These are phyloP conservation scores for Cadophora gregata DNA, from an alignment of 2,329 filamentous ascomycete species.

Conservation along the genomic window DNA sequence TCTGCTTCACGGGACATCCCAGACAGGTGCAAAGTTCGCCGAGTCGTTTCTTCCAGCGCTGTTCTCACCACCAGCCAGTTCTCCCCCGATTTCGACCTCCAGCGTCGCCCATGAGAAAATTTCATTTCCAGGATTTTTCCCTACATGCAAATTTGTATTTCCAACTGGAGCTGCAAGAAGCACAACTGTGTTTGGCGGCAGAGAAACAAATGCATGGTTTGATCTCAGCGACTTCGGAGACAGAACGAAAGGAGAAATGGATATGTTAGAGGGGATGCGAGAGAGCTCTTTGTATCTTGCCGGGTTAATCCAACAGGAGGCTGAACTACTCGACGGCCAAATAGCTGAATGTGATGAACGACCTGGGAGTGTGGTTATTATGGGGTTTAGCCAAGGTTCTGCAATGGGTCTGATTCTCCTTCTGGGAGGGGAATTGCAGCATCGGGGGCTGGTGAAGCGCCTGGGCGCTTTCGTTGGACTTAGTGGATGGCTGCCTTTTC, in stretches of 20 bases:
- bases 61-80: not conserved
- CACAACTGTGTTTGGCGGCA: conserved; percentile 35
- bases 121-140: conserved; percentile 3
- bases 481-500: conserved; percentile 41
- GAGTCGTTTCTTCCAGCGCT: not conserved
- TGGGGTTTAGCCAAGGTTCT: conserved; percentile 37
- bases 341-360: not conserved
- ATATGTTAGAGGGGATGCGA: conserved; percentile 16
- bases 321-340: conserved; percentile 1
- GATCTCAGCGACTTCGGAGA: conserved; percentile 39
- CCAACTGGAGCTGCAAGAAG: conserved; percentile 30
- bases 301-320: conserved; percentile 11
- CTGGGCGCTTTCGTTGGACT: conserved; percentile 27
- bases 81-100: not conserved
- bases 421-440: conserved; percentile 31
- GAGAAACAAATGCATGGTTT: conserved; percentile 40
- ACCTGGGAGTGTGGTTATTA: conserved; percentile 22
- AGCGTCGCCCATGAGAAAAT: not conserved
- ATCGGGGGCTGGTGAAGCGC: not conserved
- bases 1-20: conserved; percentile 51
- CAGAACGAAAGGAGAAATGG: conserved; percentile 28
- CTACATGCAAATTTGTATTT: conserved; percentile 33
- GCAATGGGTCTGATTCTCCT: conserved; percentile 34
- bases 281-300: conserved; percentile 30
- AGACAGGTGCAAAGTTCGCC: conserved; percentile 39